Base-by-base conservation (phyloP, 108 stramenopile species). In the Cyclotella sp. region DNA sequence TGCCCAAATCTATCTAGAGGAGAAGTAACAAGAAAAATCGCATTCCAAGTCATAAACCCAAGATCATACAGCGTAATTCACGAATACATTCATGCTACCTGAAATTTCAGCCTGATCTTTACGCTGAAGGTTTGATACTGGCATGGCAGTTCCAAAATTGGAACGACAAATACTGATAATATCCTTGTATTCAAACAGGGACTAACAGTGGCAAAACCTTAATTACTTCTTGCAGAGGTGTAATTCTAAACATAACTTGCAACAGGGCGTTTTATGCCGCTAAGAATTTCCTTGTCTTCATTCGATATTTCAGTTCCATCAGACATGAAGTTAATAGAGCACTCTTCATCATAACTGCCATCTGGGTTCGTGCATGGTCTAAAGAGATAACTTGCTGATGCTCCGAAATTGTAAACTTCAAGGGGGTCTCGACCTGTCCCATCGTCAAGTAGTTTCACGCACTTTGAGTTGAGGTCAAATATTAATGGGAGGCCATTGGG, bases 401-500 rank as follows among this genome's bases (percentile, higher is more conserved):
- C 45, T 11, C 97, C 97, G 80, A 97, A 97, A 67, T 96, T 91
- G 69, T 96, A 90, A 24, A 81, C 82, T 71, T 95, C 91, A 21
- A 95, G 78, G 14, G 94, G 95, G 71, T 94, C 91, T 21, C 76
- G 77, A 1, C 92, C 92, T 14, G 81, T 81, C n/a, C 90, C 91
- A 84, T 95, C 97, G 60, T 96, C 95, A 47, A 97, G 83, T 6
- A 97, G 75, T 51, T 91, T 90, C 42, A 97, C 73, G 67, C 89
- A 92, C 55, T 91, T 91, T 3, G 84, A 82, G 58, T 82, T 82
- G 18, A 91, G 71, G 68, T 98, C 93, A 77, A 87, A 98, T 71
- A 97, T 88, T 0, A 98, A 75, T n/a, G 98, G 98, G 0, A 98
- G 68, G n/a, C 98, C 97, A 49, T 98, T 99, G 0, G 99, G 99